Evolutionary conservation across 441 rosid species (phyloP).

Genomic region (Eutrema salsugineum): DNA sequence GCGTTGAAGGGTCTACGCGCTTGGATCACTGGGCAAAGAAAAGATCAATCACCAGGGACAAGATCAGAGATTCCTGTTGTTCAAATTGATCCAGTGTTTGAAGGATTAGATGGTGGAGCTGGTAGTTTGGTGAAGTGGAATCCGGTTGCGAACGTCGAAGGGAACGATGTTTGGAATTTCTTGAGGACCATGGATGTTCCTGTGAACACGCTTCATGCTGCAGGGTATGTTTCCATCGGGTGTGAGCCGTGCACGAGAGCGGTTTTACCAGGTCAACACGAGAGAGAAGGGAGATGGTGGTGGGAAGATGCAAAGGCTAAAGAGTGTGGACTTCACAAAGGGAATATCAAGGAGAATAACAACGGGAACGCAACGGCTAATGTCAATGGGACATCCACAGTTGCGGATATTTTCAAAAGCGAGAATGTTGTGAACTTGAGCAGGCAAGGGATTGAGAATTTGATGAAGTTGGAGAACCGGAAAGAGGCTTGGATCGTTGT

Average conservation of each 20-base stretch:
- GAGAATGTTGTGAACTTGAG: constrained; percentile 60
- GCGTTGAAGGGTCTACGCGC: constrained; percentile 88
- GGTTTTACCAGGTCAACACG: constrained; percentile 91
- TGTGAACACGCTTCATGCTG: constrained; percentile 66
- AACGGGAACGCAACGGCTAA: constrained; percentile 41
- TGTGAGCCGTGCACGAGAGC: constrained; percentile 98
- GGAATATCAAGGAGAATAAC: constrained; percentile 59
- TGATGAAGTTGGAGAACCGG: constrained; percentile 60
- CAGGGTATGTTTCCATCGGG: constrained; percentile 86
- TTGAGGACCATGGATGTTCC: constrained; percentile 86
- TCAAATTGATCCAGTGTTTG: constrained; percentile 90
- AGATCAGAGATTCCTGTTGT: constrained; percentile 84
- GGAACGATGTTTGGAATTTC: constrained; percentile 78
- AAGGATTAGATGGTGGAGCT: constrained; percentile 78
- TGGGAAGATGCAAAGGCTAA: constrained; percentile 99
- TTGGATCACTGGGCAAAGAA: constrained; percentile 96
- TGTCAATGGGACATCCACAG: constrained; percentile 28
- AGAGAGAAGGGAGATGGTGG: constrained; percentile 99
- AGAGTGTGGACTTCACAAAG: constrained; percentile 97
- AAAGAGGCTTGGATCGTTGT: constrained; percentile 90
- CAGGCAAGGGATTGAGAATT: constrained; percentile 76
- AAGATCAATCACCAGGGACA: constrained; percentile 95
- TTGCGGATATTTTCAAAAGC: constrained; percentile 61
- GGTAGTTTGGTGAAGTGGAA: constrained; percentile 98
- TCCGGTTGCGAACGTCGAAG: constrained; percentile 73